Base-by-base conservation (phyloP, 345 rosid genomes). In the Stellera chamaejasme region DNA sequence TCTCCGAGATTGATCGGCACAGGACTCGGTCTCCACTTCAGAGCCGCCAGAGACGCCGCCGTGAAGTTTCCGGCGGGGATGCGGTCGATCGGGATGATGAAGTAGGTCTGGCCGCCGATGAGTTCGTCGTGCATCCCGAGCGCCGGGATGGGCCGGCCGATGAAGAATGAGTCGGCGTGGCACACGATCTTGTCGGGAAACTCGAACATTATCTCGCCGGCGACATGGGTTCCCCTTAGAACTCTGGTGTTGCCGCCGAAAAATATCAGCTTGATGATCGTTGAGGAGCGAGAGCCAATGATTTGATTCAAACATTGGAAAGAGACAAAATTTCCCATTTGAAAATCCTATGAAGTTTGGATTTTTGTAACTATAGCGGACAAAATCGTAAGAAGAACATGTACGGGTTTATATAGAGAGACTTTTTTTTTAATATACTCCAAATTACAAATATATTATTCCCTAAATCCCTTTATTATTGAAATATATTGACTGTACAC, bases 161-260 rank as follows among this genome's bases (percentile, higher is more conserved):
- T 75, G 85, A 77, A 91, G 85, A 91, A 88, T 42, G 98, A 83
- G 43, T 82, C 88, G n/a, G 87, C 85, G n/a, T 76, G 90, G 75
- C 88, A 83, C 8, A 91, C 84, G 52, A 91, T 76, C 62, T 61
- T 79, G 66, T 88, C 93, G 0, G 98, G 96, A 52, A 74, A 78
- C 72, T 85, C 85, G 13, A 91, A 88, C 98, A 91, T 91, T 77
- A 91, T 72, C 67, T 85, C 92, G 25, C 98, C 98, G 12, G 98
- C 98, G 3, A 85, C 59, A 64, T 82, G 96, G 43, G 69, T 81
- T 5, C 77, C 86, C 11, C 64, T 41, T 27, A 85, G 52, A 48
- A 76, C 61, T 61, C 67, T 78, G 5, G 84, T 83, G 1, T 74
- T 55, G 66, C 95, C 95, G 15, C 73, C 76, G 56, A 70, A 88